phyloP scores from a whole-genome alignment of 2,329 filamentous ascomycete species.

The Oidium heveae region DNA sequence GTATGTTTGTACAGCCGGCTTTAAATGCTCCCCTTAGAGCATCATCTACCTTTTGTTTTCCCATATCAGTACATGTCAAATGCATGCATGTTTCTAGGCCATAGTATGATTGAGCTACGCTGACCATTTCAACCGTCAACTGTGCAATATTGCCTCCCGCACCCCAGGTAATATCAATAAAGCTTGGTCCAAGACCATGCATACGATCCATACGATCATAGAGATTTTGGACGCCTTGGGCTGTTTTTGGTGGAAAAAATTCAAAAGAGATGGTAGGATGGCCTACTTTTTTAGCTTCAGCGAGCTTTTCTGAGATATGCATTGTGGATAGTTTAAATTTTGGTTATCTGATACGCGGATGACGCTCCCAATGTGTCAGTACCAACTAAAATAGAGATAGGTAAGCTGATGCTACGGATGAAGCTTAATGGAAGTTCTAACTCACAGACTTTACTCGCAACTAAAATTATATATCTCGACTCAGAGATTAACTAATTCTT shows the following conservation, averaged over 20 bases:
- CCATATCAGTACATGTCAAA: constrained; percentile 96
- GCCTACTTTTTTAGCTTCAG: constrained; percentile 51
- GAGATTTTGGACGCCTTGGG: constrained; percentile 91
- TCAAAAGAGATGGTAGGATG: constrained; percentile 93
- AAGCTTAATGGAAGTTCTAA: no score
- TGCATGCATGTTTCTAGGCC: constrained; percentile 98
- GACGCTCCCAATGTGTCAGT: no score
- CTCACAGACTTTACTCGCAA: no score
- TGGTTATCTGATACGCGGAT: not conserved
- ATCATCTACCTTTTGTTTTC: constrained; percentile 67
- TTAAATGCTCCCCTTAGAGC: constrained; percentile 76
- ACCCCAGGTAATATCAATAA: constrained; percentile 97
- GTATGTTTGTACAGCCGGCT: constrained; percentile 88
- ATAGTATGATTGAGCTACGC: constrained; percentile 81
- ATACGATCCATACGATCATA: constrained; percentile 99
- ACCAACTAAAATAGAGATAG: no score
- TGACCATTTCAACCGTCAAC: constrained; percentile 92
- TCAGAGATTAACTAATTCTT: no score
- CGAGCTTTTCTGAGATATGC: constrained; percentile 87
- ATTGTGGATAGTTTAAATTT: constrained; percentile 27
- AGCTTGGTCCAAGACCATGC: constrained; percentile 79
- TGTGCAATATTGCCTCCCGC: constrained; percentile 78
- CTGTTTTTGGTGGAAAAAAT: constrained; percentile 96
- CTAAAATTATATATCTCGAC: no score
- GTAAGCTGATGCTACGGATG: no score